Percentiles rank a stretch among this genome's conserved stretches.
Conservation (phyloP, 1,139 yeast species). For the Nakaseomyces glabratus region DNA sequence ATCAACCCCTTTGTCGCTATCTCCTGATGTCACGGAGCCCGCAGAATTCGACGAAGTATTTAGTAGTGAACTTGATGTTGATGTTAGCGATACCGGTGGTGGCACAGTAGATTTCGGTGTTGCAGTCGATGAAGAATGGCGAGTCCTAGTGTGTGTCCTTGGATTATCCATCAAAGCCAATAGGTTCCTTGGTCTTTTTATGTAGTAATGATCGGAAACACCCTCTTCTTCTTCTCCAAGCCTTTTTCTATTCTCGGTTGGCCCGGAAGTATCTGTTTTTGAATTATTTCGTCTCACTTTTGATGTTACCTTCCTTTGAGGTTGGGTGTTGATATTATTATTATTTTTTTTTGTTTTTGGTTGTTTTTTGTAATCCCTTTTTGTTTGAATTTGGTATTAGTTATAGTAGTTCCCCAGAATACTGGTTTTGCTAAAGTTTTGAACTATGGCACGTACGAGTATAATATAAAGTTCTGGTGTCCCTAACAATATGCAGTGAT, state of each 20-base stretch:
- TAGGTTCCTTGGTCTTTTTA: constrained; percentile 4
- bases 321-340: no score
- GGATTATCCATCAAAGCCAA: constrained; percentile 4
- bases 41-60: no score
- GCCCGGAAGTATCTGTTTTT: constrained; percentile 4
- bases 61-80: no score
- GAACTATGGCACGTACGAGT: no score
- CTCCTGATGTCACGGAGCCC: no score
- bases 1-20: no score
- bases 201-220: constrained; percentile 3
- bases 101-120: background rate
- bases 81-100: background rate
- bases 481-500: no score
- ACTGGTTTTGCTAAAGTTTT: no score
- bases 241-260: constrained; percentile 5
- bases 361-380: background rate
- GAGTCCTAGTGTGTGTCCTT: constrained; percentile 2
- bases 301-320: no score
- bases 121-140: constrained; percentile 2
- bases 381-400: no score
- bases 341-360: background rate
- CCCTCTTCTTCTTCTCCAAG: constrained; percentile 6
- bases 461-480: no score
- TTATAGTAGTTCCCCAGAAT: no score
- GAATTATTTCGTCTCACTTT: constrained; percentile 6